Conservation (phyloP, 495 filamentous ascomycete genomes). For the Annulohypoxylon stygium region DNA sequence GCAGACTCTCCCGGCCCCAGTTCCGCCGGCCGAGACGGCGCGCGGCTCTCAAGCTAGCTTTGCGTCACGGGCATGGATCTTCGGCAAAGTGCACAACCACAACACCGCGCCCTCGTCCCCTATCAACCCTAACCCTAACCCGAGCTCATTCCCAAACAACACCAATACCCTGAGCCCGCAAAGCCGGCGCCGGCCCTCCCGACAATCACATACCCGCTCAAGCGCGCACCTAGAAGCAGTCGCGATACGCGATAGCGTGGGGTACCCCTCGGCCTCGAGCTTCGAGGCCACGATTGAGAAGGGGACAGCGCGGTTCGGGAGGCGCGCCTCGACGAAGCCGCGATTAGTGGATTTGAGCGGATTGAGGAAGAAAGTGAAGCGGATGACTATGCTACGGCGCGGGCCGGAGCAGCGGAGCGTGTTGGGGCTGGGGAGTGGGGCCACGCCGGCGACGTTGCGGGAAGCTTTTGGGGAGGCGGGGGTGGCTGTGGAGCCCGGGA, state of each 20-base stretch:
- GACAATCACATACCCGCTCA: background rate
- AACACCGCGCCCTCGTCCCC: background rate
- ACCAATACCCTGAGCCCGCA: background rate
- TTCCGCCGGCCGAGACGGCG: background rate
- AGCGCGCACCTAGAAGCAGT: slow-evolving; percentile 16
- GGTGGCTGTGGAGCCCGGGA: background rate
- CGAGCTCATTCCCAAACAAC: too few relatives aligned
- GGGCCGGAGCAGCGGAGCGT: background rate
- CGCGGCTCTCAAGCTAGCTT: slow-evolving; percentile 1
- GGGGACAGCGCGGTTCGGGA: slow-evolving; percentile 29
- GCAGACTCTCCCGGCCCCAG: background rate
- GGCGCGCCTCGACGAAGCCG: slow-evolving; percentile 24
- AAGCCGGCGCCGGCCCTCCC: background rate
- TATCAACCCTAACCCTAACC: background rate
- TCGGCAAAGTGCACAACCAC: slow-evolving; percentile 5
- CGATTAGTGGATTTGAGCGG: slow-evolving; percentile 23
- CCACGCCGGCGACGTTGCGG: background rate
- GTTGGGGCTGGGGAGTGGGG: background rate
- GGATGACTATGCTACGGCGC: background rate
- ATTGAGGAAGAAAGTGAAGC: background rate
- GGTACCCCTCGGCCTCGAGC: slow-evolving; percentile 28
- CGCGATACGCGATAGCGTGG: slow-evolving; percentile 35
- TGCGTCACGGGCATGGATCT: slow-evolving; percentile 21
- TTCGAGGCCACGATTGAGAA: slow-evolving; percentile 36
- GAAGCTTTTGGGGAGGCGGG: background rate